Evolutionary conservation across 441 rosid genomes (phyloP).

Genomic region (Erodium texanum): DNA sequence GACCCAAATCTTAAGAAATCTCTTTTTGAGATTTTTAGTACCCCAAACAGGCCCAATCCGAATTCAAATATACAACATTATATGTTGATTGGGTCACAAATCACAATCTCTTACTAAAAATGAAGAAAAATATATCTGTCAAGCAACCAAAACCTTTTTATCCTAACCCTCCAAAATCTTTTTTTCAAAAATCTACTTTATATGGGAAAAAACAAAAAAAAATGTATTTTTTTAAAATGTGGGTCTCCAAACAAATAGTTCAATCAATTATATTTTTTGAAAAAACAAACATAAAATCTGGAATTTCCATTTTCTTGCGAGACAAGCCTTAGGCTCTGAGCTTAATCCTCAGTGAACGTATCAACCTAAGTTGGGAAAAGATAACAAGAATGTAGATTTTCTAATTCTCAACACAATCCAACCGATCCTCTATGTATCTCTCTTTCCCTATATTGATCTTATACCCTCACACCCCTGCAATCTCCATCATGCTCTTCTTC

Average conservation of each 20-base stretch:
- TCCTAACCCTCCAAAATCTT: no score
- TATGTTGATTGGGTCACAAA: neutral
- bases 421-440: conserved; percentile 15
- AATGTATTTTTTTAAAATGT: no score
- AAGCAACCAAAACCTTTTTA: neutral
- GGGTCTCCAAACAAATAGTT: no score
- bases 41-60: neutral
- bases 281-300: neutral
- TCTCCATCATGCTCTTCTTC: neutral
- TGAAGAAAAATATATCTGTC: neutral
- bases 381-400: conserved; percentile 22
- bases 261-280: neutral
- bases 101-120: conserved; percentile 2
- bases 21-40: neutral
- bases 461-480: no score
- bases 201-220: no score
- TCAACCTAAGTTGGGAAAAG: conserved; percentile 19
- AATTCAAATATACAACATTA: neutral
- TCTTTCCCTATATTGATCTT: neutral
- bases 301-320: neutral
- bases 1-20: neutral
- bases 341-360: neutral
- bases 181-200: neutral
- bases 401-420: conserved; percentile 24
- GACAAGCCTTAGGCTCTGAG: neutral